Conservation (phyloP, 2,329 filamentous ascomycete species). For the Pseudopyrenochaeta lycopersici region DNA sequence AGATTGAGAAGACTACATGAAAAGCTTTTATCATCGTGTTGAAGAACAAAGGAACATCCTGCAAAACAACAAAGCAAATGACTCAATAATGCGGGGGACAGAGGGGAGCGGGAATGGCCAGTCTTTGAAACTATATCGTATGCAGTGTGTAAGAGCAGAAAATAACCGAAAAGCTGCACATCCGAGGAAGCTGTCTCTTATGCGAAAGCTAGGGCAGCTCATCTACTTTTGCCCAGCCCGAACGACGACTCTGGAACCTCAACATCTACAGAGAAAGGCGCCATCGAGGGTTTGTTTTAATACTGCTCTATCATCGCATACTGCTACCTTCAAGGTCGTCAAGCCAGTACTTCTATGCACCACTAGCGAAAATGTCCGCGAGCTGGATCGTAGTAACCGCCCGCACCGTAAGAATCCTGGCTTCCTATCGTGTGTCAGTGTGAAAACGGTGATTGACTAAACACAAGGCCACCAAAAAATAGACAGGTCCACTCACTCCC, state of each 20-base stretch:
- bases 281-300: neutral
- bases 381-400: constrained; percentile 35
- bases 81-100: neutral
- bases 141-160: neutral
- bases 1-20: too few relatives aligned
- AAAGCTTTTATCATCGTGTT: neutral
- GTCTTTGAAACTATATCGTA: neutral
- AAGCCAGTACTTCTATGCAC: neutral
- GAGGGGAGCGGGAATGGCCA: neutral
- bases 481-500: constrained; percentile 1
- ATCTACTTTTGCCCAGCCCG: constrained; percentile 12
- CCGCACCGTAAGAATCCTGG: neutral
- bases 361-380: constrained; percentile 26
- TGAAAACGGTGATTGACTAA: neutral
- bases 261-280: constrained; percentile 31
- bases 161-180: neutral
- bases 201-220: constrained; percentile 6
- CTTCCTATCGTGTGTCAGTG: constrained; percentile 14
- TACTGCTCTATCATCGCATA: neutral
- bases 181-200: constrained; percentile 13
- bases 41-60: neutral
- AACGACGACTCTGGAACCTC: neutral
- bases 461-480: neutral
- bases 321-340: too few relatives aligned
- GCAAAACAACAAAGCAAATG: neutral